Conservation (phyloP, 805 yeast genomes). For the Lipomyces orientalis region DNA sequence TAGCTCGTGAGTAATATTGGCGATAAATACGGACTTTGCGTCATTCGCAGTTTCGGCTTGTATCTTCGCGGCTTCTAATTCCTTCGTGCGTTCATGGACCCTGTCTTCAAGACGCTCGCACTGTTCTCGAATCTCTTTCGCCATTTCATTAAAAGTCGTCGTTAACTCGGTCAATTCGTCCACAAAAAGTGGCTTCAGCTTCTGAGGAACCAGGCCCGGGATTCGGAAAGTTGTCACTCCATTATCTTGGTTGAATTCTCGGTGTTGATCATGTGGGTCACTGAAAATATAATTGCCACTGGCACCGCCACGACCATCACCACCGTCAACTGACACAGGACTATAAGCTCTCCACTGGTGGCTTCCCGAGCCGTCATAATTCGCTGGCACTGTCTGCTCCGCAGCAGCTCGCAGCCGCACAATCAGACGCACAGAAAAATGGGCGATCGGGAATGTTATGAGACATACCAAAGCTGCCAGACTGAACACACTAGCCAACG, state of each 20-base stretch:
- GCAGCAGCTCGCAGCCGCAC: constrained; percentile 80
- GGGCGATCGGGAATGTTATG: constrained; percentile 81
- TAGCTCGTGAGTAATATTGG: constrained; percentile 92
- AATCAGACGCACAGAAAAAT: constrained; percentile 83
- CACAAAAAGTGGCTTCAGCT: constrained; percentile 47
- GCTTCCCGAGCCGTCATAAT: neutral
- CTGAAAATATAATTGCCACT: neutral
- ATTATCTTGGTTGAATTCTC: neutral
- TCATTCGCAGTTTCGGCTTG: constrained; percentile 78
- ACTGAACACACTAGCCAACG: constrained; percentile 78
- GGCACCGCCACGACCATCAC: too few relatives aligned
- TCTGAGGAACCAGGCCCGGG: constrained; percentile 35
- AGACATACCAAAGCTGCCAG: constrained; percentile 75
- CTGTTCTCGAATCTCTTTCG: constrained; percentile 82
- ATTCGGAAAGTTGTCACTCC: constrained; percentile 19
- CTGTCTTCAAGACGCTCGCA: constrained; percentile 85
- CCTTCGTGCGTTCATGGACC: constrained; percentile 82
- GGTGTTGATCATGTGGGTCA: too few relatives aligned
- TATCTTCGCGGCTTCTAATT: constrained; percentile 65
- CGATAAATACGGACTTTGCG: constrained; percentile 92
- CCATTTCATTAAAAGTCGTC: constrained; percentile 89
- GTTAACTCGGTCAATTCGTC: constrained; percentile 91
- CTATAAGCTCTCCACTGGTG: neutral
- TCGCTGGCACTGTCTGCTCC: constrained; percentile 55
- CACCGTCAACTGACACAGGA: too few relatives aligned